A percentile compares a stretch with the other conserved stretches of the same genome.
phyloP scores from a whole-genome alignment of 768 basidiomycete genomes.

The Suillus subalutaceus region DNA sequence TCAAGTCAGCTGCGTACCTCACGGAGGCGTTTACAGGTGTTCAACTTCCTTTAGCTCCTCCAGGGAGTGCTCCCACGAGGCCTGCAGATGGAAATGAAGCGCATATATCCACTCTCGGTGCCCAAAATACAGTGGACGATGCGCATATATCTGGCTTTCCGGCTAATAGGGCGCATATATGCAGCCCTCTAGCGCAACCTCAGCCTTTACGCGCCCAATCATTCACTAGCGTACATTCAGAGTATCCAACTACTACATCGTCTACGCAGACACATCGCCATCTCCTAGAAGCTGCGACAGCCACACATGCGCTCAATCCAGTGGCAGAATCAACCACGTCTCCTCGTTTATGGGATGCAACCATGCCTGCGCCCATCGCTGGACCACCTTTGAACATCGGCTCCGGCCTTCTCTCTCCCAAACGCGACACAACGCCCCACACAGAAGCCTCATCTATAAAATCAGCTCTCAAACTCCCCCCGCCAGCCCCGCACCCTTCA shows the following conservation, averaged over 20 bases:
- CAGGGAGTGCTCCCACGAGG: too few relatives aligned
- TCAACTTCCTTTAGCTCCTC: slow-evolving; percentile 19
- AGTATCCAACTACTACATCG: not conserved
- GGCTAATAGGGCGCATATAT: not conserved
- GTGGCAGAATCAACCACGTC: not conserved
- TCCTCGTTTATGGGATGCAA: slow-evolving; percentile 1
- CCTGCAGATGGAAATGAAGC: not conserved
- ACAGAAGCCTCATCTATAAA: not conserved
- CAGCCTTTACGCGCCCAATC: not conserved
- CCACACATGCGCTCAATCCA: not conserved
- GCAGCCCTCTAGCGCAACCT: not conserved
- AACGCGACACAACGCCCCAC: not conserved
- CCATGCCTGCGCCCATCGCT: slow-evolving; percentile 1
- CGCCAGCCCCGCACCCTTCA: not conserved
- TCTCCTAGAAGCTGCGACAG: not conserved
- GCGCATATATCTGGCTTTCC: not conserved
- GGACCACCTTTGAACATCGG: not conserved
- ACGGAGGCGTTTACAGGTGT: slow-evolving; percentile 60
- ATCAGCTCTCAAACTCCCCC: not conserved
- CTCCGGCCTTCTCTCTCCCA: not conserved
- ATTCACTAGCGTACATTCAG: not conserved
- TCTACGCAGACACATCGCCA: not conserved
- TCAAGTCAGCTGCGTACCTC: slow-evolving; percentile 75
- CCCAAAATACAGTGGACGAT: not conserved
- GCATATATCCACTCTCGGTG: not conserved